Base-by-base conservation (phyloP, 306 rosid genomes). In the Fragaria vesca region DNA sequence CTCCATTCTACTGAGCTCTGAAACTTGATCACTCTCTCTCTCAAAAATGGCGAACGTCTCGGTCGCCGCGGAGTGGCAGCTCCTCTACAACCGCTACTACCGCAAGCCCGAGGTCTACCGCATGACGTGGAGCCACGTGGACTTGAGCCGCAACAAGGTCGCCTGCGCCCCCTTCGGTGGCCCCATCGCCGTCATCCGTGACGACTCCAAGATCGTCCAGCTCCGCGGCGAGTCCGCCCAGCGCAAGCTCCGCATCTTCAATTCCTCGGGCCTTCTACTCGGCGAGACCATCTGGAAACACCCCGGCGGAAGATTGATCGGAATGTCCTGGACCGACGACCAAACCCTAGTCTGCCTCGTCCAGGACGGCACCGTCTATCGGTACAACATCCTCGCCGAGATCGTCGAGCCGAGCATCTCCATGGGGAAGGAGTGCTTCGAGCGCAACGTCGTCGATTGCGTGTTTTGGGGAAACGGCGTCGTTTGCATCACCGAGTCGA, bases 41-140 rank as follows among this genome's bases (percentile, higher is more conserved):
- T 24, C 52, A 16, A 24, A 74, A 24, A 94, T 95, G 98, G 92
- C 97, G 21, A 92, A 86, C 86, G 94, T 92, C 43, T 94, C 98
- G 2, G 98, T 94, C 5, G 97, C 98, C 36, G 97, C 98, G 74
- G 98, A 94, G 81, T 94, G 98, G 98, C 97, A 90, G 86, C 97
- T 92, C 77, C 97, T 94, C 84, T 89, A 88, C 88, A 93, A 94
- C 71, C 93, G 98, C 3, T 94, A 84, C 87, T 92, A 94, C 84
- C 92, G 98, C 0, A 92, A 94, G 79, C 97, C 98, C 6, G 95
- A 94, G 74, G 81, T 92, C 60, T 89, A 88, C 84, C 91, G 85
- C 8, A 87, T 94, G 93, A 77, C 57, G 17, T 94, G 98, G 98
- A 90, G 75, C 72, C 86, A 90, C 86, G 80, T 94, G 26, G 98